Evolutionary conservation across 345 rosid genomes (phyloP).

Genomic region (Tarenaya hassleriana): DNA sequence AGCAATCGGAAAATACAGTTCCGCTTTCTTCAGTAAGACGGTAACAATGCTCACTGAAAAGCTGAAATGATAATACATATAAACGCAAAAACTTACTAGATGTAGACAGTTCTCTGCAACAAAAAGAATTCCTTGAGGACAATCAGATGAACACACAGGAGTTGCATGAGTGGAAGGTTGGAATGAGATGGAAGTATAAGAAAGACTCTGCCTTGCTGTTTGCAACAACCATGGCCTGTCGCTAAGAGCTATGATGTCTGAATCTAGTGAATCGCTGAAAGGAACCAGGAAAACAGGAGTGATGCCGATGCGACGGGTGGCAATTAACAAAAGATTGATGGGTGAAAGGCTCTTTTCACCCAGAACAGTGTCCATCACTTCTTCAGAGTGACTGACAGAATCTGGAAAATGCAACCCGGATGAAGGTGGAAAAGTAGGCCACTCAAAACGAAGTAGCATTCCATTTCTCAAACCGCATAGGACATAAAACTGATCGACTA

Average conservation of each 20-base stretch:
- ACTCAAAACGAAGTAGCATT: constrained; percentile 95
- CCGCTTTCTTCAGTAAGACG: background rate
- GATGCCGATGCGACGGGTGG: constrained; percentile 86
- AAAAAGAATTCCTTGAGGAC: constrained; percentile 87
- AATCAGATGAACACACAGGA: constrained; percentile 82
- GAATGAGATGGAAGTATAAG: constrained; percentile 84
- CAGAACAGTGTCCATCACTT: constrained; percentile 29
- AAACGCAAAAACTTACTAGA: constrained; percentile 50
- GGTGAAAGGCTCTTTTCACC: constrained; percentile 37
- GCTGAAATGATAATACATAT: constrained; percentile 9
- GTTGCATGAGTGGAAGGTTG: constrained; percentile 97
- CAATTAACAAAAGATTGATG: constrained; percentile 64
- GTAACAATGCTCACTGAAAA: constrained; percentile 5
- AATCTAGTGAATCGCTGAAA: constrained; percentile 58
- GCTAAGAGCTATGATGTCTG: constrained; percentile 88
- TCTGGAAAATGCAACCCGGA: constrained; percentile 29
- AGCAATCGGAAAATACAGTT: constrained; percentile 10
- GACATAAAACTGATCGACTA: constrained; percentile 72
- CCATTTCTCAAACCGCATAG: constrained; percentile 96
- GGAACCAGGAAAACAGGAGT: constrained; percentile 97
- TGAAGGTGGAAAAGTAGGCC: constrained; percentile 48
- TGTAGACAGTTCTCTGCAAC: constrained; percentile 91
- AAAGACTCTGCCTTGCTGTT: constrained; percentile 84
- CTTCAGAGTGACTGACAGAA: constrained; percentile 28
- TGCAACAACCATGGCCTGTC: constrained; percentile 97